Evolutionary conservation across 148 eudicot genomes (phyloP), one percentile per base, ranked within the genome.

Genomic region (Dysphania ambrosioides): DNA sequence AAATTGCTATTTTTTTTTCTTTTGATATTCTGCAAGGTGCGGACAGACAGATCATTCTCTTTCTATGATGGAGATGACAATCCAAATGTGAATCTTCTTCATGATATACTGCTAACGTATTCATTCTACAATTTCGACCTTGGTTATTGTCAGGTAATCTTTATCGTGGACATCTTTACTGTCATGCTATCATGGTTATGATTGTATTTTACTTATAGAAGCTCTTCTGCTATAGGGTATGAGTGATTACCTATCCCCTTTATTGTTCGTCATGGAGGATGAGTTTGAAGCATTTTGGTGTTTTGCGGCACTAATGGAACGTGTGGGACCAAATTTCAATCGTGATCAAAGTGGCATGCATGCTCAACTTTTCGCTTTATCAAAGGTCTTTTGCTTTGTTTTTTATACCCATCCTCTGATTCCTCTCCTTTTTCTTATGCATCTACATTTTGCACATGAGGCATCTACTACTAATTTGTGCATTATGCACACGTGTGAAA

Each of bases 121-220:
- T 95, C 99, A n/a, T 92, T 95, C 83, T 92, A 92, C 93, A 95
- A 95, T 82, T 95, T 95, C 78, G 99, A 95, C 84, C 96, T 92
- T 55, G 99, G 99, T 72, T 95, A 95, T 78, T 95, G 99, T 85
- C 99, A 95, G 99, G 99, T 95, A 88, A 58, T 75, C 40, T 38
- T 72, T 35, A 15, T 66, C 10, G 6, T 75, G 30, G 71, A 41
- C 21, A 62, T 3, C 5, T 15, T 66, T 26, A 61, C 4, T 19
- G 40, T 67, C 19, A 18, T n/a, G 40, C 30, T 57, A 30, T 69
- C 34, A 74, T 69, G 59, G 64, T 41, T n/a, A 27, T 4, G 21
- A 35, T 65, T 55, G 66, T 36, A 26, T 44, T 65, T 42, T 11
- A 49, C 62, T 78, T 12, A 40, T 56, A n/a, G 13, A 24, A 40